Percentiles rank a stretch among this genome's conserved stretches.
Conservation (phyloP, 2,329 filamentous ascomycete genomes). For the Sporothrix dimorphospora region DNA sequence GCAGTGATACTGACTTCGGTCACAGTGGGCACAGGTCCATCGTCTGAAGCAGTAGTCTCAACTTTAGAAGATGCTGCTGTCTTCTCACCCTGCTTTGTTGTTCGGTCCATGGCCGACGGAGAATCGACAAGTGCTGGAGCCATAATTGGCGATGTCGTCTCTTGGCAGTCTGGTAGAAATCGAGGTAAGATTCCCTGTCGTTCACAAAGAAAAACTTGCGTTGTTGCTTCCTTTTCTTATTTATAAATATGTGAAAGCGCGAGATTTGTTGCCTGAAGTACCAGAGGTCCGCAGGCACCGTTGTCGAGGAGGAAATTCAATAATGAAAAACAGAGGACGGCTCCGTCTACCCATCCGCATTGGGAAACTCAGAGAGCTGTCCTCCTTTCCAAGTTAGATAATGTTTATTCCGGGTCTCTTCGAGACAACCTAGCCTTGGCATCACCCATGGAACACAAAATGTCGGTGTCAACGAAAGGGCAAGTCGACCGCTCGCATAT, state of each 20-base stretch:
- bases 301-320: not conserved
- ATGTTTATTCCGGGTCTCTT: no score
- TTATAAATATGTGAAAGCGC: not conserved
- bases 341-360: no score
- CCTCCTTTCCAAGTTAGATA: not conserved
- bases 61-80: no score
- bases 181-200: no score
- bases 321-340: no score
- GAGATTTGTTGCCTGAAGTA: not conserved
- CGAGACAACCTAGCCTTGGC: no score
- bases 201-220: no score
- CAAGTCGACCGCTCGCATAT: not conserved
- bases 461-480: not conserved
- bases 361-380: not conserved
- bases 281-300: no score
- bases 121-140: not conserved
- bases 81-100: no score
- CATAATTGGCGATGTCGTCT: not conserved
- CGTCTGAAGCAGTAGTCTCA: not conserved
- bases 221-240: no score
- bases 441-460: not conserved
- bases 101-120: not conserved
- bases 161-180: no score
- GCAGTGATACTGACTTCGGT: slow-evolving; percentile 20
- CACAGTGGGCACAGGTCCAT: not conserved